Evolutionary conservation across 2,329 filamentous ascomycete genomes (phyloP).

Genomic region (Fusarium solani-melongenae): DNA sequence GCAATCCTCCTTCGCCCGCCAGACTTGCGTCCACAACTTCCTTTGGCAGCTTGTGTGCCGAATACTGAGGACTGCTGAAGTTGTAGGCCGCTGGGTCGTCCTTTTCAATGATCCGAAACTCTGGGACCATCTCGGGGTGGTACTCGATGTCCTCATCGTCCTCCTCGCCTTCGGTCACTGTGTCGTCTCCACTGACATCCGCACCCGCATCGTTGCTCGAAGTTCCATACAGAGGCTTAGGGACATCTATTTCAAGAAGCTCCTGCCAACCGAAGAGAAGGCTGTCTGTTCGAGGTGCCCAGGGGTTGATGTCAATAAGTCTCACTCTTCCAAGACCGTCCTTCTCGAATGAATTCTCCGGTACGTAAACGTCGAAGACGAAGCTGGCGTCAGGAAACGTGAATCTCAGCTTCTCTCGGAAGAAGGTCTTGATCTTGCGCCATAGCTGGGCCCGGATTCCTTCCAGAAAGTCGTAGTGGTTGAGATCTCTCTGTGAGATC

Average conservation of each 20-base stretch:
- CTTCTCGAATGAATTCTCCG: constrained; percentile 66
- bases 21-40: constrained; percentile 84
- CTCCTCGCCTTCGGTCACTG: constrained; percentile 52
- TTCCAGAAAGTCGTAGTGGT: constrained; percentile 85
- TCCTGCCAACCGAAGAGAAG: constrained; percentile 92
- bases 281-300: constrained; percentile 89
- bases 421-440: constrained; percentile 79
- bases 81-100: constrained; percentile 91
- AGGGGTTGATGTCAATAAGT: constrained; percentile 95
- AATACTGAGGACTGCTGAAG: constrained; percentile 88
- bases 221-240: constrained; percentile 65
- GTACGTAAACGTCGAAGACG: constrained; percentile 92
- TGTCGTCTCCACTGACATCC: constrained; percentile 52
- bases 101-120: constrained; percentile 83
- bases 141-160: constrained; percentile 58
- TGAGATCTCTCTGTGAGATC: constrained; percentile 89
- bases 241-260: constrained; percentile 77
- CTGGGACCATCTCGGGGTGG: constrained; percentile 72
- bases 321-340: constrained; percentile 79
- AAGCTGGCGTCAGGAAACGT: constrained; percentile 88
- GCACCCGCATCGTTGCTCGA: constrained; percentile 43
- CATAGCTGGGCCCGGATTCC: constrained; percentile 73
- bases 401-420: constrained; percentile 76
- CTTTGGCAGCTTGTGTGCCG: constrained; percentile 92
- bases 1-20: constrained; percentile 78